phyloP scores from a whole-genome alignment of 179 eudicot genomes.

The Spergularia azorica region DNA sequence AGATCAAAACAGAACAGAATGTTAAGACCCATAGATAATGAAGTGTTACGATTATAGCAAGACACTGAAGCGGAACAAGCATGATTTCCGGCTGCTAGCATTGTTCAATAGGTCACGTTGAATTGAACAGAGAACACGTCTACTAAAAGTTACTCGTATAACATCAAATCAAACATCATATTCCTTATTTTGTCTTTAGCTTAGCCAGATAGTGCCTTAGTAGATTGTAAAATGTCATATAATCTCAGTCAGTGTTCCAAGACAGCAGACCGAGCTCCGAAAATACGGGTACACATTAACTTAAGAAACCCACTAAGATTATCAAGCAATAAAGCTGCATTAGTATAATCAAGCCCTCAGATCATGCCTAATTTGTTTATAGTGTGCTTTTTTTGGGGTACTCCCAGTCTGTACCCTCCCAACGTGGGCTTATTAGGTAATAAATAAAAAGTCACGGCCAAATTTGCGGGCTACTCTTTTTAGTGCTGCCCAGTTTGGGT shows the following conservation, averaged over 20 bases:
- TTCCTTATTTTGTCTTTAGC: too few species aligned
- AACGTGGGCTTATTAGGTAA: conserved; percentile 22
- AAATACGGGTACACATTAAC: conserved; percentile 3
- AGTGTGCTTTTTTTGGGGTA: conserved; percentile 5
- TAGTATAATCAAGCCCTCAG: conserved; percentile 5
- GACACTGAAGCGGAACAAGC: too few species aligned
- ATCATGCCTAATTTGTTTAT: neutral
- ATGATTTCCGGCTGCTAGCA: too few species aligned
- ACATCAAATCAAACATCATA: too few species aligned
- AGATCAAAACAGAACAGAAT: conserved; percentile 7
- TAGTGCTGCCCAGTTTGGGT: conserved; percentile 25
- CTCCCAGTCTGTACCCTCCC: neutral
- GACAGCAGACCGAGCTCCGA: neutral
- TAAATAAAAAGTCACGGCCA: conserved; percentile 32
- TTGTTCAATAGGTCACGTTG: too few species aligned
- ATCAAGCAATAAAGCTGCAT: conserved; percentile 6
- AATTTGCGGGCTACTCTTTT: conserved; percentile 31
- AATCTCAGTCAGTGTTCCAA: too few species aligned
- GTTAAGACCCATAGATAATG: neutral
- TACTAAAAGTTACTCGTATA: too few species aligned
- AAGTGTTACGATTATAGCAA: neutral
- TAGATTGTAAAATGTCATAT: too few species aligned
- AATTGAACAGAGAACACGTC: too few species aligned
- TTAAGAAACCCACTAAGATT: neutral
- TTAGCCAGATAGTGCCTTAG: too few species aligned